Evolutionary conservation across 2,329 filamentous ascomycete genomes (phyloP), one percentile per base, ranked within the genome.

Genomic region (Leptodontidium sp.): DNA sequence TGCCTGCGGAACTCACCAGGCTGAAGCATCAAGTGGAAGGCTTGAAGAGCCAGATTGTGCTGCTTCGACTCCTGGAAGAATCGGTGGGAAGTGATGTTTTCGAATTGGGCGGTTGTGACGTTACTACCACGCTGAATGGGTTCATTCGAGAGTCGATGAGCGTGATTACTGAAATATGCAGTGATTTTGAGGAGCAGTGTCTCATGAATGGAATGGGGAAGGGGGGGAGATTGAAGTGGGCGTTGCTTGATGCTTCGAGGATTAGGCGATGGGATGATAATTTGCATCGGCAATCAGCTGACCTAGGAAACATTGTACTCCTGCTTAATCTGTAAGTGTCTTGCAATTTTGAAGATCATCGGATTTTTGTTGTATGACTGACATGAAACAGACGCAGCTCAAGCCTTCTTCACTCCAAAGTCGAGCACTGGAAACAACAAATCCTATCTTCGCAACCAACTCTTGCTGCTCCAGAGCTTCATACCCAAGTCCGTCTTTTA

Each of bases 1-100:
- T 26, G 8, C 21, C n/a, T 9, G 49, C 49, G 21, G 49, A 52
- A 24, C 11, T 52, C 21, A 24, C 6, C 8, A 52, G 49, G 21
- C 21, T 52, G 7, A 52, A 52, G 49, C 49, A 52, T 26, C 26
- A 52, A 52, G 49, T 52, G 5, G 6, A 21, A 12, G 49, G n/a
- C 21, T 52, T 52, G 21, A 52, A 26, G 24, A 24, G 8, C 26
- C 49, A 52, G 9, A 21, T 52, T 52, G 49, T 52, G 21, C 12
- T 52, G 21, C 49, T 52, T 52, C 49, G 49, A 52, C n/a, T 24
- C 11, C 7, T 52, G 49, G 49, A 52, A 26, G 49, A 52, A 24
- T 9, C 49, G 11, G 5, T 52, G n/a, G 49, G 21, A 24, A 26
- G 21, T 11, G 21, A 52, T 52, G 12, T 9, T 2, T 52, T 24